A percentile compares a stretch with the other conserved stretches of the same genome.
These are phyloP conservation scores for Cyclotella choctawhatcheeana DNA, from an alignment of 108 stramenopile species.

Conservation along the genomic window DNA sequence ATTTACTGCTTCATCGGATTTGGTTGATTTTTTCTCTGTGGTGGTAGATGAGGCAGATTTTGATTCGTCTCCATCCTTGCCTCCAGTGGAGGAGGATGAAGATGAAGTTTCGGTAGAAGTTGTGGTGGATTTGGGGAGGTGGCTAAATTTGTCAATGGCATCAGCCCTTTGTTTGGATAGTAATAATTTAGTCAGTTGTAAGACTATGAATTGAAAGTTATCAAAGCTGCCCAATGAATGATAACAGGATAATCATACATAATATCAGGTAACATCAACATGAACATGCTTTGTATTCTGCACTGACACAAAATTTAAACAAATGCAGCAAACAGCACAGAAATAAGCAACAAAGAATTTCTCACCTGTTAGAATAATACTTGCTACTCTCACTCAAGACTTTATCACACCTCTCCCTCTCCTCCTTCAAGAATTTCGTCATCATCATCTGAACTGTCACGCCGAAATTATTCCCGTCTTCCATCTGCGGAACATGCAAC, in stretches of 20 bases:
- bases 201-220: too few species aligned
- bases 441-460: slow-evolving; percentile 76
- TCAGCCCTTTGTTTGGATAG: slow-evolving; percentile 41
- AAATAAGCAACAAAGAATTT: not conserved
- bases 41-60: slow-evolving; percentile 34
- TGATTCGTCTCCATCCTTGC: slow-evolving; percentile 59
- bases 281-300: too few species aligned
- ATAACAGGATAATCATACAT: too few species aligned
- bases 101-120: slow-evolving; percentile 29
- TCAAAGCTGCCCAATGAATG: too few species aligned
- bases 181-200: not conserved
- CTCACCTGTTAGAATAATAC: slow-evolving; percentile 59
- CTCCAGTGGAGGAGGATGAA: slow-evolving; percentile 49
- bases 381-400: slow-evolving; percentile 48
- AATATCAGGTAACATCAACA: too few species aligned
- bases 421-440: slow-evolving; percentile 52
- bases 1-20: slow-evolving; percentile 9
- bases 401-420: slow-evolving; percentile 47
- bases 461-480: slow-evolving; percentile 88
- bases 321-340: too few species aligned
- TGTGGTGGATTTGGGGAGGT: slow-evolving; percentile 46
- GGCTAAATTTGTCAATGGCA: slow-evolving; percentile 57
- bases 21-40: slow-evolving; percentile 43
- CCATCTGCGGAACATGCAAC: slow-evolving; percentile 50
- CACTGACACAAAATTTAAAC: too few species aligned